These are phyloP conservation scores for Pleurozium schreberi DNA, from an alignment of 225 moss, liverwort and hornwort species.

Conservation along the genomic window DNA sequence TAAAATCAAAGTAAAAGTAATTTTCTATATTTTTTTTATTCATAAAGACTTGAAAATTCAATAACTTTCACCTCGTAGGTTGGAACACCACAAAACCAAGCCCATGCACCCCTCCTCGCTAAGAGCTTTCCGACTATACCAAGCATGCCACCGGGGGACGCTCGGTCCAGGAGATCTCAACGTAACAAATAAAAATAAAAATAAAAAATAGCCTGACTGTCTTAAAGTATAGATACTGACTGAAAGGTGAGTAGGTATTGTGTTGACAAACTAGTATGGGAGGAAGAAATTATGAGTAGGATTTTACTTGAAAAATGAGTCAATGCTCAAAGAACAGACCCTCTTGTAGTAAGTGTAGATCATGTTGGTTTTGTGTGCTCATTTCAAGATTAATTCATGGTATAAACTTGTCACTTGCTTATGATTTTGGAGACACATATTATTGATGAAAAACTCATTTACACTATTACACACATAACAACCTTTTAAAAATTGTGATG, in stretches of 20 bases:
- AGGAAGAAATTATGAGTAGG: background rate
- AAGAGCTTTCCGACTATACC: too few species aligned
- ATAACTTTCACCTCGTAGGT: too few species aligned
- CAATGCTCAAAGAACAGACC: rapidly evolving
- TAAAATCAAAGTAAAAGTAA: too few species aligned
- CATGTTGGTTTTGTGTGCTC: rapidly evolving
- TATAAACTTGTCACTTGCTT: background rate
- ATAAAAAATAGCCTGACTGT: too few species aligned
- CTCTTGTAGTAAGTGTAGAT: background rate
- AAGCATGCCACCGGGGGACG: too few species aligned
- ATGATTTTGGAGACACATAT: background rate
- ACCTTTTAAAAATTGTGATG: background rate
- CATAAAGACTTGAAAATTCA: too few species aligned
- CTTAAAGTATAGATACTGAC: too few species aligned
- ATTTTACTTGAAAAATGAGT: background rate
- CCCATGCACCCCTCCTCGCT: too few species aligned
- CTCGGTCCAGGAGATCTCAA: too few species aligned
- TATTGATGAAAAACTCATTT: background rate
- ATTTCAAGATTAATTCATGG: background rate
- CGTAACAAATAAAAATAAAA: too few species aligned
- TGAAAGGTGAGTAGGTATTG: background rate
- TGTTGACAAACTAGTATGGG: background rate
- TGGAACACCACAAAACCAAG: too few species aligned
- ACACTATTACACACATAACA: background rate
- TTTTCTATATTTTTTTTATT: too few species aligned